Evolutionary conservation across 1,284 basidiomycete species (phyloP).

Genomic region (Boletellus sp.): DNA sequence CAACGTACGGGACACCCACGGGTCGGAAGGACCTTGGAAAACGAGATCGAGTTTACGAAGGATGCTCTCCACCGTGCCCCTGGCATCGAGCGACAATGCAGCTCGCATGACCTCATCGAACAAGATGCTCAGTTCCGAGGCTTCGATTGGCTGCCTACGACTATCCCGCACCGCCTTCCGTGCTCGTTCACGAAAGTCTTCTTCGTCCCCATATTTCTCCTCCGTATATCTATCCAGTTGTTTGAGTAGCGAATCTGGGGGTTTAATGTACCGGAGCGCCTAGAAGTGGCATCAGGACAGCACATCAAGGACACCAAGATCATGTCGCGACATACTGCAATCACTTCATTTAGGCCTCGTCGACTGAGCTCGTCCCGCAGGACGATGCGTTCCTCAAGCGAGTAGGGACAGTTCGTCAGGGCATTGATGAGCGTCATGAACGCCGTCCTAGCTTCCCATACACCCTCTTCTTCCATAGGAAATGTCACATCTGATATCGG

Average conservation of each 20-base stretch:
- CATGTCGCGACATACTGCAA: constrained; percentile 58
- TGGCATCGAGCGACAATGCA: constrained; percentile 41
- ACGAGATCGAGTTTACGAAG: constrained; percentile 43
- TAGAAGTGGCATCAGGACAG: constrained; percentile 27
- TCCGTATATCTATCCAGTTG: constrained; percentile 83
- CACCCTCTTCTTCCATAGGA: constrained; percentile 55
- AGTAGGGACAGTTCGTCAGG: constrained; percentile 72
- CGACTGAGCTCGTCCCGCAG: constrained; percentile 79
- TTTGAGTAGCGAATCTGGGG: constrained; percentile 68
- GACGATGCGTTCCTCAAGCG: constrained; percentile 73
- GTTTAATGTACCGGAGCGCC: constrained; percentile 72
- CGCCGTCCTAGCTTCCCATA: constrained; percentile 81
- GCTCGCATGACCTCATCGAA: constrained; percentile 56
- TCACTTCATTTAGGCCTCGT: constrained; percentile 77
- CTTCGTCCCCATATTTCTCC: constrained; percentile 86
- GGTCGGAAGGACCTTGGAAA: constrained; percentile 57
- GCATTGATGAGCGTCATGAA: constrained; percentile 81
- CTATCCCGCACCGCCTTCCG: constrained; percentile 41
- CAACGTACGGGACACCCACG: constrained; percentile 43
- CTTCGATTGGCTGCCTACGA: constrained; percentile 34
- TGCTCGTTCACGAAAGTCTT: constrained; percentile 70
- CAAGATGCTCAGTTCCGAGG: constrained; percentile 48
- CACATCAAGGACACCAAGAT: not conserved
- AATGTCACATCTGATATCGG: constrained; percentile 35
- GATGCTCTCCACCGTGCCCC: constrained; percentile 15